Percentiles rank a stretch among this genome's conserved stretches.
phyloP scores from a whole-genome alignment of 2,329 filamentous ascomycete genomes.

The Colletotrichum melonis region DNA sequence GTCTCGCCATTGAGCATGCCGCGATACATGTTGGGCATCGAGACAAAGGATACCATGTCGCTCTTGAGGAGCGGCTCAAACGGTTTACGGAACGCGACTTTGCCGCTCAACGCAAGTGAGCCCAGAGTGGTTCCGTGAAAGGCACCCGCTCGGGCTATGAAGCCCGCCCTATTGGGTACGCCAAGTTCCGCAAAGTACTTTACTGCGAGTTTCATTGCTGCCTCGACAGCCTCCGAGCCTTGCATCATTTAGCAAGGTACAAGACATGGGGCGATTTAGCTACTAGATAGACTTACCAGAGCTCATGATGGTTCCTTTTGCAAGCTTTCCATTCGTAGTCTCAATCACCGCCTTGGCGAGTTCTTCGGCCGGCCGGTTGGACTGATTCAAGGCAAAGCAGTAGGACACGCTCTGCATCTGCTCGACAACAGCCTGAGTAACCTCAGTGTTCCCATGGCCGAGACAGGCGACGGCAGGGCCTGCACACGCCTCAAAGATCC shows the following conservation, averaged over 20 bases:
- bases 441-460: constrained; percentile 42
- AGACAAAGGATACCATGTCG: neutral
- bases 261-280: constrained; percentile 36
- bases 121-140: constrained; percentile 64
- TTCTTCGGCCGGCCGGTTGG: constrained; percentile 56
- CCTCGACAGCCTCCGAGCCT: constrained; percentile 53
- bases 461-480: constrained; percentile 47
- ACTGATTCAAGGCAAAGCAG: constrained; percentile 39
- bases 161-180: constrained; percentile 48
- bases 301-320: constrained; percentile 45
- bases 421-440: constrained; percentile 41
- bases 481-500: constrained; percentile 47
- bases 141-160: constrained; percentile 55
- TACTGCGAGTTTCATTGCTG: constrained; percentile 57
- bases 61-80: neutral
- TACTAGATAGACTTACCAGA: constrained; percentile 47
- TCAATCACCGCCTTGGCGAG: constrained; percentile 49
- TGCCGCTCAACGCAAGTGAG: constrained; percentile 48
- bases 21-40: neutral
- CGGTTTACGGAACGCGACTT: neutral
- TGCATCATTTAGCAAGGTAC: constrained; percentile 20
- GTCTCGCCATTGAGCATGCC: neutral
- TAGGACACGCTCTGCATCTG: constrained; percentile 43
- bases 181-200: constrained; percentile 58
- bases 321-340: neutral